A percentile compares a stretch with the other conserved stretches of the same genome.
Evolutionary conservation across 139 green algal genomes (phyloP).

Genomic region (Picochlorum sp.): DNA sequence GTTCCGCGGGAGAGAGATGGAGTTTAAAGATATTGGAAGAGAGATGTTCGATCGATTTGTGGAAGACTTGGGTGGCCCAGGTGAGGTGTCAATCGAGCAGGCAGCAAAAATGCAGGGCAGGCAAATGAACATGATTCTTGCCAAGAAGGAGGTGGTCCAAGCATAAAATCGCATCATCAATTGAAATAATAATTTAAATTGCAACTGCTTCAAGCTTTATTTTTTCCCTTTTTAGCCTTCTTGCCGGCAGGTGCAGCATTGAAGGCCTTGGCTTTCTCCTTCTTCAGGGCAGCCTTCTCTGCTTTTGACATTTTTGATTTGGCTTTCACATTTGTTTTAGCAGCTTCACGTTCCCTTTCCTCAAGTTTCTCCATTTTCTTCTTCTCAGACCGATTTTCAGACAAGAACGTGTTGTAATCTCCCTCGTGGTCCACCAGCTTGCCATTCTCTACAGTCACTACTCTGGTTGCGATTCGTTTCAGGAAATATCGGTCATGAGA

Average conservation of each 20-base stretch:
- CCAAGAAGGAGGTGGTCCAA: constrained; percentile 14
- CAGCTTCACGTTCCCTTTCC: constrained; percentile 48
- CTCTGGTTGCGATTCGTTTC: constrained; percentile 81
- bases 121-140: constrained; percentile 30
- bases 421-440: constrained; percentile 83
- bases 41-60: constrained; percentile 50
- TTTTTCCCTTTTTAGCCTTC: not conserved
- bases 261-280: constrained; percentile 76
- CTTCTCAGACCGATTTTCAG: constrained; percentile 64
- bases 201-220: constrained; percentile 1
- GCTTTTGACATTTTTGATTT: constrained; percentile 89
- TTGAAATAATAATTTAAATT: constrained; percentile 6
- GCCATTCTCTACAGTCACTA: constrained; percentile 57
- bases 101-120: constrained; percentile 21
- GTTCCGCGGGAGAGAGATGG: constrained; percentile 69
- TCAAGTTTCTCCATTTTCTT: constrained; percentile 59
- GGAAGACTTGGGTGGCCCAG: constrained; percentile 17
- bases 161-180: constrained; percentile 3
- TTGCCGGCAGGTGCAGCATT: constrained; percentile 14
- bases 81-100: constrained; percentile 12
- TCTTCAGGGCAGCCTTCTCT: constrained; percentile 72
- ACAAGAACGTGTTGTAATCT: constrained; percentile 80
- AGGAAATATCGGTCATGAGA: constrained; percentile 98
- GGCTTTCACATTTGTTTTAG: constrained; percentile 74
- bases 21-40: constrained; percentile 46